These are phyloP conservation scores for Mortierella sp. DNA, from an alignment of 371 early-diverging fungal genomes.

Conservation along the genomic window DNA sequence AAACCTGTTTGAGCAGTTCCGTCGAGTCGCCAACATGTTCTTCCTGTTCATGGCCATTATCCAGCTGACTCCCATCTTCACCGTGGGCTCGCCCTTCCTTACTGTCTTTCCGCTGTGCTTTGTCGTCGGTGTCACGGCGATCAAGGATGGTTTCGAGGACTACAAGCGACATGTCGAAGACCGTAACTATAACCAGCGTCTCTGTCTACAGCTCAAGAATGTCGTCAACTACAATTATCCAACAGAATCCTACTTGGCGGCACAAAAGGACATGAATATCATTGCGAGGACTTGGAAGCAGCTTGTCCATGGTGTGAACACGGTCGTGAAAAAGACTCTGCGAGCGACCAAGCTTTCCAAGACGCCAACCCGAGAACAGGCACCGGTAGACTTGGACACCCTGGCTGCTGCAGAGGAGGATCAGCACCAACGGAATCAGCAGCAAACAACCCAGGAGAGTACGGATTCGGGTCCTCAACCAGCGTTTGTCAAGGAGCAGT, in stretches of 20 bases:
- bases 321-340: constrained; percentile 14
- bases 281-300: constrained; percentile 16
- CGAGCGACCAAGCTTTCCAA: constrained; percentile 21
- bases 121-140: constrained; percentile 88
- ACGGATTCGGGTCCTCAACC: constrained; percentile 23
- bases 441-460: neutral
- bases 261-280: constrained; percentile 15
- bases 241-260: constrained; percentile 8
- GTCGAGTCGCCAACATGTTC: constrained; percentile 95
- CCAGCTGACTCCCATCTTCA: constrained; percentile 85
- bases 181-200: constrained; percentile 79
- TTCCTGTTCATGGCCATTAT: constrained; percentile 94
- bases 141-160: constrained; percentile 98
- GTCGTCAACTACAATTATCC: constrained; percentile 81
- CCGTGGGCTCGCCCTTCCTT: constrained; percentile 75
- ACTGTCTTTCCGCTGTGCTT: constrained; percentile 90
- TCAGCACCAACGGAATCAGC: neutral
- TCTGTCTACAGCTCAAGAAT: constrained; percentile 74
- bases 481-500: constrained; percentile 58
- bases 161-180: constrained; percentile 93
- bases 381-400: constrained; percentile 19
- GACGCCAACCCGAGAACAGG: constrained; percentile 20
- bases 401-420: constrained; percentile 6
- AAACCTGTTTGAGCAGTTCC: constrained; percentile 97
- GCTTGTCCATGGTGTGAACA: constrained; percentile 12